These are phyloP conservation scores for Arachnopeziza araneosa DNA, from an alignment of 2,329 filamentous ascomycete species.

Conservation along the genomic window DNA sequence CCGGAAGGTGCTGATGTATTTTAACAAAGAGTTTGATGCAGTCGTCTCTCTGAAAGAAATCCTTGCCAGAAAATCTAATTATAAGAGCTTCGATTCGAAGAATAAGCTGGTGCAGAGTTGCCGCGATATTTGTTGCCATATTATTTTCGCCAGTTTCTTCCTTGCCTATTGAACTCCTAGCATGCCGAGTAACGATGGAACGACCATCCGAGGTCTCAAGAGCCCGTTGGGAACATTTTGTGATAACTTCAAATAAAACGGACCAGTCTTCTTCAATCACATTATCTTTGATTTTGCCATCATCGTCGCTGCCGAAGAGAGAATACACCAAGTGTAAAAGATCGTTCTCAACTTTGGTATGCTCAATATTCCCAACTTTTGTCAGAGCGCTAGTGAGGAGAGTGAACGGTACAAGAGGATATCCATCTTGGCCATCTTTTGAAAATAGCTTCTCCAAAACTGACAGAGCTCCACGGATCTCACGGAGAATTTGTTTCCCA, in stretches of 20 bases:
- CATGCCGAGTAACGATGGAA: constrained; percentile 14
- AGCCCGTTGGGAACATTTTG: constrained; percentile 41
- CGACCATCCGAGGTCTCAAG: constrained; percentile 27
- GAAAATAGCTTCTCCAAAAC: constrained; percentile 58
- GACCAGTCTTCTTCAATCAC: constrained; percentile 63
- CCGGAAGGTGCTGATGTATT: constrained; percentile 56
- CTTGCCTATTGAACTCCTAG: constrained; percentile 17
- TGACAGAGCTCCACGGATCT: constrained; percentile 57
- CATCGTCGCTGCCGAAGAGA: constrained; percentile 45
- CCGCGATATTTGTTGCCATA: constrained; percentile 20
- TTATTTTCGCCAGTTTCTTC: constrained; percentile 20
- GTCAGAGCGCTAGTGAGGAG: constrained; percentile 53
- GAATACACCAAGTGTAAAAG: constrained; percentile 40
- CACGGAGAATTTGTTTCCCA: constrained; percentile 47
- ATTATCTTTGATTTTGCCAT: constrained; percentile 48
- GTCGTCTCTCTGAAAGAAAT: constrained; percentile 59
- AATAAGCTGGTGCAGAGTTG: constrained; percentile 28
- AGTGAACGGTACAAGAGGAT: constrained; percentile 53
- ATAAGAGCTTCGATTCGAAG: constrained; percentile 28
- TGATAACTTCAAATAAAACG: constrained; percentile 52
- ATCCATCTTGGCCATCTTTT: constrained; percentile 54
- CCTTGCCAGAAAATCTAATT: constrained; percentile 36
- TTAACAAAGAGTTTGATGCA: constrained; percentile 62
- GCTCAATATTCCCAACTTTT: constrained; percentile 37
- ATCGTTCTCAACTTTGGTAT: constrained; percentile 30